Conservation (phyloP, 2,329 filamentous ascomycete species). For the Paecilomyces sp. region DNA sequence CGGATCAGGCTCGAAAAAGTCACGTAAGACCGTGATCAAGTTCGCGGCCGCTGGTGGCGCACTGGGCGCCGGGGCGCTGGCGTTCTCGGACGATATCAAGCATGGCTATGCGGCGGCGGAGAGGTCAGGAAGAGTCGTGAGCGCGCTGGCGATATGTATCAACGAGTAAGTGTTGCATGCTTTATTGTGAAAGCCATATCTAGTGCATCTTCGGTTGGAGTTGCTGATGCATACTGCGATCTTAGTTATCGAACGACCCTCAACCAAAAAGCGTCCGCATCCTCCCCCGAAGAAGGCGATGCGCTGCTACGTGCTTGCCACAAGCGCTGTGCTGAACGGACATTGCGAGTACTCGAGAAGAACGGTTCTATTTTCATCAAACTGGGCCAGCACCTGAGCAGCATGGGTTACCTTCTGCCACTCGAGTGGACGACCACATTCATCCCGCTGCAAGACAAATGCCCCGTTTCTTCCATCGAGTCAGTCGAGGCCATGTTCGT, state of each 20-base stretch:
- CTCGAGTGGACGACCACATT: slow-evolving; percentile 93
- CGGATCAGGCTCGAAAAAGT: slow-evolving; percentile 6
- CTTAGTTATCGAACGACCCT: slow-evolving; percentile 82
- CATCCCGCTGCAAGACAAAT: slow-evolving; percentile 90
- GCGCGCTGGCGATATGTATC: slow-evolving; percentile 70
- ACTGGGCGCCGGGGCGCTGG: slow-evolving; percentile 38
- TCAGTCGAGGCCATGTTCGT: slow-evolving; percentile 83
- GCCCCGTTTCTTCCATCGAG: slow-evolving; percentile 81
- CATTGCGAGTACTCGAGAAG: slow-evolving; percentile 79
- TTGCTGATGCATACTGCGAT: background rate
- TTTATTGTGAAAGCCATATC: background rate
- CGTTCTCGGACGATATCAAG: slow-evolving; percentile 61
- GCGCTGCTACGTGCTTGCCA: slow-evolving; percentile 74
- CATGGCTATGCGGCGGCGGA: slow-evolving; percentile 68
- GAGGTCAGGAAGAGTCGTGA: slow-evolving; percentile 70
- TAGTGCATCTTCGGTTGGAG: background rate
- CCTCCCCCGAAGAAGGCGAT: slow-evolving; percentile 59
- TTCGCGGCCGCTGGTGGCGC: slow-evolving; percentile 27
- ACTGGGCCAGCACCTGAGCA: slow-evolving; percentile 89
- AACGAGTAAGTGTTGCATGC: slow-evolving; percentile 64
- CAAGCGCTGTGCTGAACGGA: slow-evolving; percentile 83
- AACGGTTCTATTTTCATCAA: slow-evolving; percentile 99
- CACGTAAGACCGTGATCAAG: slow-evolving; percentile 20
- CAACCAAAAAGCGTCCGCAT: slow-evolving; percentile 54
- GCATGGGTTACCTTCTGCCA: slow-evolving; percentile 90